Evolutionary conservation across 192 early-diverging fungal genomes (phyloP), one percentile per base, ranked within the genome.

Genomic region (Coemansia sp.): DNA sequence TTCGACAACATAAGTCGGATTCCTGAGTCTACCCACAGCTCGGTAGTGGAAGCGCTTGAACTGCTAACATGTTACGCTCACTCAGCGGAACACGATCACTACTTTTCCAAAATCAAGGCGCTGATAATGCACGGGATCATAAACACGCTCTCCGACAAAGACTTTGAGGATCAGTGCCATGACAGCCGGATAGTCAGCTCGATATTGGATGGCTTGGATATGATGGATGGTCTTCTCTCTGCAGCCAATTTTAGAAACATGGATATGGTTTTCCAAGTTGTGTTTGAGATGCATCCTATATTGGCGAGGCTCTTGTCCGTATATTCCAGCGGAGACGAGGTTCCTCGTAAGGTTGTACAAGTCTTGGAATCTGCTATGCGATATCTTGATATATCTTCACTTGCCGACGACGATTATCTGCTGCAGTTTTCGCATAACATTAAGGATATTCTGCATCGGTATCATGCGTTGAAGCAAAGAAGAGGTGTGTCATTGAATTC

Each of bases 191-290:
- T 68, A 13, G 63, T 77, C 37, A 58, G 59, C 56, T 63, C 61
- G 21, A 13, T 82, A 42, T 62, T 82, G 18, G 79, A 76, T n/a
- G 75, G 79, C 3, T 71, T 82, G 39, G 79, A 82, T n/a, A 82
- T 82, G 79, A 61, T 82, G 61, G 79, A 82, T 47, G 79, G 79
- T 23, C 72, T 82, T 11, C 65, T 82, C n/a, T 50, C 74, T 4
- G 75, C 79, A 1, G 79, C 79, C 39, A 82, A 72, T 66, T 68
- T 68, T 21, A 62, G 68, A 18, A 82, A 82, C 26, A 74, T 82
- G 79, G 68, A 74, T 18, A 76, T 76, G 62, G 16, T 74, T 5
- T 74, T 82, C 54, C 71, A 64, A 13, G 40, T 82, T 61, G 49
- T 82, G 43, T 82, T 82, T 67, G 79, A 82, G 49, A 42, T 77